Percentiles rank a stretch among this genome's conserved stretches.
phyloP scores from a whole-genome alignment of 2,329 filamentous ascomycete genomes.

The Aspergillus sojae region DNA sequence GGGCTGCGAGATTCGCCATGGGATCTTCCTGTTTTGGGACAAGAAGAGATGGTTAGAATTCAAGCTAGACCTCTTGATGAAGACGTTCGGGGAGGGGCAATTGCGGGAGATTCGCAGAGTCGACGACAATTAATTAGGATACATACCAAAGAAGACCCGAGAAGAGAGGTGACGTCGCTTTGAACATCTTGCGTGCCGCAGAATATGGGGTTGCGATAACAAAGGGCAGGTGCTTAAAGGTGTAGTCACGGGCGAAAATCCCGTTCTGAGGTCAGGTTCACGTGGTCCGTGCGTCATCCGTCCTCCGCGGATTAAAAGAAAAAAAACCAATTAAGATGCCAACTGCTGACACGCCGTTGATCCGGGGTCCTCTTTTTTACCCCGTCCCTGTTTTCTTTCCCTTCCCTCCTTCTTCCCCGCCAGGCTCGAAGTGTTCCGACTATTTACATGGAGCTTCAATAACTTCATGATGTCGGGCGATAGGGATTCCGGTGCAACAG shows the following conservation, averaged over 20 bases:
- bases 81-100: conserved; percentile 7
- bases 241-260: conserved; percentile 21
- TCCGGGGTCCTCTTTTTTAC: conserved; percentile 8
- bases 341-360: conserved; percentile 18
- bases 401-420: conserved; percentile 7
- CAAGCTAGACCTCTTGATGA: conserved; percentile 5
- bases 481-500: conserved; percentile 46
- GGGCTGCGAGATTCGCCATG: conserved; percentile 89
- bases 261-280: conserved; percentile 15
- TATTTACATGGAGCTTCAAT: conserved; percentile 28
- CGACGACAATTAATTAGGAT: neutral
- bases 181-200: conserved; percentile 68
- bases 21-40: conserved; percentile 73
- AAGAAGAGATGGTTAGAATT: conserved; percentile 21
- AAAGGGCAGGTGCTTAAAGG: neutral
- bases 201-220: neutral
- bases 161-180: conserved; percentile 73
- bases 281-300: conserved; percentile 24
- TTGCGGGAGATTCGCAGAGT: neutral
- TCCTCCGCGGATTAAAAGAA: conserved; percentile 25
- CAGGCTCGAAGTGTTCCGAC: conserved; percentile 8
- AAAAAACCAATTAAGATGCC: conserved; percentile 21
- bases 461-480: conserved; percentile 28
- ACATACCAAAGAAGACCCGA: conserved; percentile 80
- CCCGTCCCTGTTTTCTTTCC: neutral